Percentiles rank a stretch among this genome's conserved stretches.
Evolutionary conservation across 257 asterid species (phyloP).

Genomic region (Gentiana macrophylla): DNA sequence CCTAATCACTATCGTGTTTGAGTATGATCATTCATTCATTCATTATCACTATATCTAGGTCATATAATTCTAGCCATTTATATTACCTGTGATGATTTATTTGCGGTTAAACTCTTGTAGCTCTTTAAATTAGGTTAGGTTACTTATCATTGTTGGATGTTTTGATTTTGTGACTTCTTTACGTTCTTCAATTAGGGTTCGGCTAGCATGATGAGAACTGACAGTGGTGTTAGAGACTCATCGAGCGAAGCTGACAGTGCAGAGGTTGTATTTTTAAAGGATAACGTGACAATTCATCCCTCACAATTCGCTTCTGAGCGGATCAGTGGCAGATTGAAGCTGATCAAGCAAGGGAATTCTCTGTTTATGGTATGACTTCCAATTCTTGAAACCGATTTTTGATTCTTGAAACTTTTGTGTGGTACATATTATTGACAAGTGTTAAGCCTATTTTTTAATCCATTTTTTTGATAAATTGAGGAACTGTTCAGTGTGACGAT

Average conservation of each 20-base stretch:
- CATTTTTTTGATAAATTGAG: too few relatives aligned
- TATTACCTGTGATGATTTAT: neutral
- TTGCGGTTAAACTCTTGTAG: neutral
- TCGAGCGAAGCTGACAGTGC: slow-evolving; percentile 57
- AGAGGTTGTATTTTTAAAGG: slow-evolving; percentile 72
- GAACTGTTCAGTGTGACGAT: too few relatives aligned
- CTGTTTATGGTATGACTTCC: slow-evolving; percentile 59
- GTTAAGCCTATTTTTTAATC: too few relatives aligned
- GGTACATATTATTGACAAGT: too few relatives aligned
- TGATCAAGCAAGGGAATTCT: slow-evolving; percentile 70
- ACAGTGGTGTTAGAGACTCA: slow-evolving; percentile 41
- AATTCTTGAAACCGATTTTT: slow-evolving; percentile 4
- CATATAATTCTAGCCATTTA: neutral
- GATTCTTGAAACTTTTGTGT: neutral
- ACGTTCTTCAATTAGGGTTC: slow-evolving; percentile 52
- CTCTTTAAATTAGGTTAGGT: neutral
- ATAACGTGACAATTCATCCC: slow-evolving; percentile 93
- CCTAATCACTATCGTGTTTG: neutral
- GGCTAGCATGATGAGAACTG: slow-evolving; percentile 31
- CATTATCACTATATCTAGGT: neutral
- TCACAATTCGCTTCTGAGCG: slow-evolving; percentile 86
- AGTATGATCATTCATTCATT: neutral
- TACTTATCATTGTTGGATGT: neutral
- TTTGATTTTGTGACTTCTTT: slow-evolving; percentile 2
- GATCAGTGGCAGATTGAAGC: slow-evolving; percentile 91